Percentiles rank a stretch among this genome's conserved stretches.
Conservation (phyloP, 1,139 yeast genomes). For the Suhomyces coccinellae region DNA sequence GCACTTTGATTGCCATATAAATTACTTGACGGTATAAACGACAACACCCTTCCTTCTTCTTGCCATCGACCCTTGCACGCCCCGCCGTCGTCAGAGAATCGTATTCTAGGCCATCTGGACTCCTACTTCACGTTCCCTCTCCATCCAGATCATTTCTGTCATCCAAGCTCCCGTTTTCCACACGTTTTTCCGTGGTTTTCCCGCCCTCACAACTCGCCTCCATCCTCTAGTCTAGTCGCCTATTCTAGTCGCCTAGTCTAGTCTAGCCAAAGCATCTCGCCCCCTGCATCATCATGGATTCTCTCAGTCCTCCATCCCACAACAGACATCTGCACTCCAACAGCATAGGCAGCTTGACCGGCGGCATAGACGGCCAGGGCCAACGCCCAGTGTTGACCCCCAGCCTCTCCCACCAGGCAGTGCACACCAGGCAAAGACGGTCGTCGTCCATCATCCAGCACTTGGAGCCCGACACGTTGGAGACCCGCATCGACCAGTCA, state of each 20-base stretch:
- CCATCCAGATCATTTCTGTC: no score
- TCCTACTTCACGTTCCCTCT: no score
- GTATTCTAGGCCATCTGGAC: not conserved
- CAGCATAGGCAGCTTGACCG: slow-evolving; percentile 22
- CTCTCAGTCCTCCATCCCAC: slow-evolving; percentile 8
- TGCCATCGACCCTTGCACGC: not conserved
- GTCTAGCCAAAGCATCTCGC: not conserved
- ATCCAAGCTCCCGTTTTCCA: no score
- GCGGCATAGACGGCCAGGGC: slow-evolving; percentile 16
- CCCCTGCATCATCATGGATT: slow-evolving; percentile 7
- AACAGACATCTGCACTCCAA: slow-evolving; percentile 16
- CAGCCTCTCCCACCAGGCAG: slow-evolving; percentile 29
- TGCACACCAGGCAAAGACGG: slow-evolving; percentile 42
- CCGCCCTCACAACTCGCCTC: not conserved
- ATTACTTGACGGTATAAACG: slow-evolving; percentile 9
- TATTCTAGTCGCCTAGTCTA: not conserved
- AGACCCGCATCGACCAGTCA: slow-evolving; percentile 89
- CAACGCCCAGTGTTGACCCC: slow-evolving; percentile 22
- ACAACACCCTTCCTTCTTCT: slow-evolving; percentile 2
- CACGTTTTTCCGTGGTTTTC: not conserved
- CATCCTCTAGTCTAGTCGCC: not conserved
- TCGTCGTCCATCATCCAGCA: slow-evolving; percentile 69
- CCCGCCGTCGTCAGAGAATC: not conserved
- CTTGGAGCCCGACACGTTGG: slow-evolving; percentile 89
- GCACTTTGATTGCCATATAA: slow-evolving; percentile 10